Base-by-base conservation (phyloP, 768 basidiomycete genomes). In the Tricholoma furcatifolium region DNA sequence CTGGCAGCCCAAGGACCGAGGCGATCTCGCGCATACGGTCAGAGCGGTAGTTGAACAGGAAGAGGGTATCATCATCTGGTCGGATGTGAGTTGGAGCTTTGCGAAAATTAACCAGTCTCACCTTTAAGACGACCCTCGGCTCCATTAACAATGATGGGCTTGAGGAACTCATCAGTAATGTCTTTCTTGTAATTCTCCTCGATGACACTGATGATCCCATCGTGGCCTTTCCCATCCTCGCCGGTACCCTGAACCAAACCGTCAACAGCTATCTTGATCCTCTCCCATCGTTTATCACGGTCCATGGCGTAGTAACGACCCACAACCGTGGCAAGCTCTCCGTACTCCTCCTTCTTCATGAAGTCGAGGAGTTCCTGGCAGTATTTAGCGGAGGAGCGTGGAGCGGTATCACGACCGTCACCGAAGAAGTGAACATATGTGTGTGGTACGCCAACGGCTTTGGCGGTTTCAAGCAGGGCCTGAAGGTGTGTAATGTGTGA, bases 271-370 rank as follows among this genome's bases (percentile, higher is more conserved):
- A 92, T 77, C 78, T 93, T 92, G 66, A 98, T 69, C 32, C 94
- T 80, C 67, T 98, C 94, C 94, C 94, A 98, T 43, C 94, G 84
- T 78, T 95, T 95, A 69, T 96, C 93, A 35, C 93, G 84, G 72
- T 96, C 94, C 93, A 96, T 96, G 30, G 93, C 94, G 60, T 95
- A 98, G 78, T 98, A 98, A 47, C 95, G 73, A 6, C 93, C 94
- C 38, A 94, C 74, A 45, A 96, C 78, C 6, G 93, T 94, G 5
- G 91, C 86, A 43, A 98, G 73, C 66, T 90, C 80, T 30, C 93
- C 94, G 55, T 86, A 81, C 38, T 83, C 76, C 62, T 91, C 86
- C 62, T 91, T 83, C 61, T 84, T 72, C 52, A 88, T 78, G 70
- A 92, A 96, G 27, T 85, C 84, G 9, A 84, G 76, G 6, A 98